Evolutionary conservation across 2,329 filamentous ascomycete genomes (phyloP).

Genomic region (Diplocarpon mali): DNA sequence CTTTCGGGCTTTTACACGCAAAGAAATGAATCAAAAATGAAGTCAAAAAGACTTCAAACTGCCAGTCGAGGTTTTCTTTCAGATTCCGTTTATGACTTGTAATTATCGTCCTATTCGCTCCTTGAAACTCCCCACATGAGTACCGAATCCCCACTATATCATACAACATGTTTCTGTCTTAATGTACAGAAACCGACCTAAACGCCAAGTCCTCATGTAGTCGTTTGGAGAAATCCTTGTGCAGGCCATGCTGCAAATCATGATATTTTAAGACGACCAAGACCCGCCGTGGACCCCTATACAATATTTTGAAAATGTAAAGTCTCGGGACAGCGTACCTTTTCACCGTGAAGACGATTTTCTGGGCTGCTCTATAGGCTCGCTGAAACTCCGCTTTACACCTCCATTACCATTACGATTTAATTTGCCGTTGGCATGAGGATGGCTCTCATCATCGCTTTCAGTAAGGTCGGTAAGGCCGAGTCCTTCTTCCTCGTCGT

Average conservation of each 20-base stretch:
- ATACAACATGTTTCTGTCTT: slow-evolving; percentile 16
- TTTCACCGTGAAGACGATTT: slow-evolving; percentile 21
- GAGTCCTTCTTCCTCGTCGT: slow-evolving; percentile 77
- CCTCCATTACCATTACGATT: slow-evolving; percentile 28
- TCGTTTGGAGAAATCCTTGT: slow-evolving; percentile 16
- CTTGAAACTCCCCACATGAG: slow-evolving; percentile 1
- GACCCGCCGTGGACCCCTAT: slow-evolving; percentile 13
- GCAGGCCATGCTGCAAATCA: slow-evolving; percentile 15
- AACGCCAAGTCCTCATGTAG: slow-evolving; percentile 19
- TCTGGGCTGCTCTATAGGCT: slow-evolving; percentile 17
- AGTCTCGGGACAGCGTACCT: slow-evolving; percentile 5
- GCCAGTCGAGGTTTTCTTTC: too few relatives aligned
- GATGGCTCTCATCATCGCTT: slow-evolving; percentile 47
- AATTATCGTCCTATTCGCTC: slow-evolving; percentile 5
- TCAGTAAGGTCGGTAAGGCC: slow-evolving; percentile 71
- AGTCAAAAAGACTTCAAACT: slow-evolving; percentile 11
- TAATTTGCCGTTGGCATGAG: slow-evolving; percentile 19
- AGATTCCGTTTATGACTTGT: slow-evolving; percentile 1
- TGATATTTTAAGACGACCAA: slow-evolving; percentile 6
- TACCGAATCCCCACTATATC: slow-evolving; percentile 12
- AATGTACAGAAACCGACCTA: slow-evolving; percentile 11
- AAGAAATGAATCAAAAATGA: slow-evolving; percentile 19
- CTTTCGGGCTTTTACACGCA: slow-evolving; percentile 24
- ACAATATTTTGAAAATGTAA: slow-evolving; percentile 16
- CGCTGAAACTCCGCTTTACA: slow-evolving; percentile 22